Evolutionary conservation across 192 early-diverging fungal species (phyloP).

Genomic region (Dispira simplex): DNA sequence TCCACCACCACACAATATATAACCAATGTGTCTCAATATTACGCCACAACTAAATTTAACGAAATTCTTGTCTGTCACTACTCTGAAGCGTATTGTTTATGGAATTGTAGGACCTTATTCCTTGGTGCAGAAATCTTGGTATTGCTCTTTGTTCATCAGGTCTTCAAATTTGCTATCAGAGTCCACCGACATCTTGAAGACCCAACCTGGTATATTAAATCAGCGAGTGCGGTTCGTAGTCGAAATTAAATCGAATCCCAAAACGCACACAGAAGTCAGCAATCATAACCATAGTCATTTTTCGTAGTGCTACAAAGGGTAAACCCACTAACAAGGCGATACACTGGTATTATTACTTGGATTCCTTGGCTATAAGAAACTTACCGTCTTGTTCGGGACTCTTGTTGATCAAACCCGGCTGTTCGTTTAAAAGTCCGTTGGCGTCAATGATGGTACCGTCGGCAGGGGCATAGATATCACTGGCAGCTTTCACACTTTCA

Average conservation of each 20-base stretch:
- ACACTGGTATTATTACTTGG: background rate
- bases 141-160: conserved; percentile 54
- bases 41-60: background rate
- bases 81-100: background rate
- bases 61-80: background rate
- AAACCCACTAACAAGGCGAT: conserved; percentile 5
- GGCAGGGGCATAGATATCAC: conserved; percentile 80
- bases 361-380: conserved; percentile 10
- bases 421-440: conserved; percentile 44
- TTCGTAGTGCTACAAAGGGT: conserved; percentile 4
- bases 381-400: conserved; percentile 56
- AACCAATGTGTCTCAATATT: background rate
- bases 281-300: background rate
- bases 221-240: background rate
- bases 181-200: conserved; percentile 78
- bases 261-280: background rate
- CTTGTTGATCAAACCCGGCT: conserved; percentile 69
- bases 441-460: conserved; percentile 65
- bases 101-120: background rate
- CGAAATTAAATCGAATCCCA: background rate
- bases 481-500: conserved; percentile 91
- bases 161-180: conserved; percentile 45
- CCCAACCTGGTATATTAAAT: conserved; percentile 48
- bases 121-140: conserved; percentile 36
- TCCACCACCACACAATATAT: background rate